Evolutionary conservation across 768 basidiomycete species (phyloP).

Genomic region (Leccinum sublutescens): DNA sequence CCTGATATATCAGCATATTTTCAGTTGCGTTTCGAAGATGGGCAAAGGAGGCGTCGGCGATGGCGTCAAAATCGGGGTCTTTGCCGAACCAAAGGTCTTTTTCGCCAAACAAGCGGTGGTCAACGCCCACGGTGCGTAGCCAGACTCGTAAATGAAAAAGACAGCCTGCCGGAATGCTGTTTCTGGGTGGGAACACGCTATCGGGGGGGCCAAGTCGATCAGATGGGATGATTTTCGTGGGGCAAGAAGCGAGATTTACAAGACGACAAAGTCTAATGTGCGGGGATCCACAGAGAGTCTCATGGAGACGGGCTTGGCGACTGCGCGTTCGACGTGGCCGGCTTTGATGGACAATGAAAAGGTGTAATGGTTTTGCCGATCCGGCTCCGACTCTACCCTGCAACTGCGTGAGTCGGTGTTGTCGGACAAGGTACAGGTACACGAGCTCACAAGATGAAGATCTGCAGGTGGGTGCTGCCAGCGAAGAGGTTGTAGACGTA

Average conservation of each 20-base stretch:
- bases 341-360: slow-evolving; percentile 55
- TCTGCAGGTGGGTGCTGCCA: slow-evolving; percentile 43
- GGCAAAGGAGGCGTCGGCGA: slow-evolving; percentile 57
- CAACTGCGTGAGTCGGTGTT: slow-evolving; percentile 7
- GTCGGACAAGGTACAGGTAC: neutral
- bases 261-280: slow-evolving; percentile 56
- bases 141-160: slow-evolving; percentile 62
- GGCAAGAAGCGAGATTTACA: slow-evolving; percentile 40
- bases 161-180: slow-evolving; percentile 50
- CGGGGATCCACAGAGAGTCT: slow-evolving; percentile 52
- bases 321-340: slow-evolving; percentile 52
- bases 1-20: slow-evolving; percentile 53
- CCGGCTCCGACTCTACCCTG: slow-evolving; percentile 31
- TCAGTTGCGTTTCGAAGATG: slow-evolving; percentile 41
- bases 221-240: neutral
- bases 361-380: slow-evolving; percentile 38
- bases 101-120: slow-evolving; percentile 63
- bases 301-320: slow-evolving; percentile 48
- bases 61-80: slow-evolving; percentile 61
- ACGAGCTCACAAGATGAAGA: slow-evolving; percentile 49
- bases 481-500: slow-evolving; percentile 53
- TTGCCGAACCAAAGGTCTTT: slow-evolving; percentile 66
- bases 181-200: slow-evolving; percentile 61
- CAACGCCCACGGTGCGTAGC: slow-evolving; percentile 54
- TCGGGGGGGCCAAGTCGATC: neutral